Evolutionary conservation across 2,329 filamentous ascomycete genomes (phyloP).

Genomic region (Trichoderma endophyticum): DNA sequence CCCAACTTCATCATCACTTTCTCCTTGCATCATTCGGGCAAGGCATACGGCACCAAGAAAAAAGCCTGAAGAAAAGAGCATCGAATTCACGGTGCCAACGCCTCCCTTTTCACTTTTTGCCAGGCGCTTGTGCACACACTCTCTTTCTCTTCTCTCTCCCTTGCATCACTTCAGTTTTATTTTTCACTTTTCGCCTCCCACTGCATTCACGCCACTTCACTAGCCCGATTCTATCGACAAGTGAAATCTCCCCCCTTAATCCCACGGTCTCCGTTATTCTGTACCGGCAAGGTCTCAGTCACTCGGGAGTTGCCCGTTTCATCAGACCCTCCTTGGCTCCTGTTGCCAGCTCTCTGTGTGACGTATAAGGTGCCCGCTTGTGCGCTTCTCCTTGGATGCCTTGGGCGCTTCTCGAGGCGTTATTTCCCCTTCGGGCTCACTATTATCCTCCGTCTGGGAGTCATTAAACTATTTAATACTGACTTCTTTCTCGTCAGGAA

Average conservation of each 20-base stretch:
- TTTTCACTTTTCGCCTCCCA: not conserved
- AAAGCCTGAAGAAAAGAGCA: not conserved
- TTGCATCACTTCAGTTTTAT: not conserved
- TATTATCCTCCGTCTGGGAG: not conserved
- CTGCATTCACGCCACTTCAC: conserved; percentile 7
- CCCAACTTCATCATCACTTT: not conserved
- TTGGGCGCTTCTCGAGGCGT: not conserved
- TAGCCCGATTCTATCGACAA: not conserved
- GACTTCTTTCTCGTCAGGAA: not conserved
- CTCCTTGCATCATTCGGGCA: not conserved
- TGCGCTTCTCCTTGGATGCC: not conserved
- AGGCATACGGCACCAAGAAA: not conserved
- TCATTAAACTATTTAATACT: not conserved
- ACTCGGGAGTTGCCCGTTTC: not conserved
- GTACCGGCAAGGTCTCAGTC: not conserved
- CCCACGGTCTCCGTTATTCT: not conserved
- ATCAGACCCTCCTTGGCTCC: not conserved
- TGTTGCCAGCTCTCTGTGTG: not conserved
- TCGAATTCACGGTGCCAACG: not conserved
- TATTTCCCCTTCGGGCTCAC: not conserved
- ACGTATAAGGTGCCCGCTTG: not conserved
- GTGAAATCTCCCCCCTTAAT: not conserved
- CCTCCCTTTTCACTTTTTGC: not conserved
- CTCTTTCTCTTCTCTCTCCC: not conserved
- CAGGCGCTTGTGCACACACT: not conserved